A percentile compares a stretch with the other conserved stretches of the same genome.
These are phyloP conservation scores for Malus orientalis DNA, from an alignment of 306 rosid species.

Conservation along the genomic window DNA sequence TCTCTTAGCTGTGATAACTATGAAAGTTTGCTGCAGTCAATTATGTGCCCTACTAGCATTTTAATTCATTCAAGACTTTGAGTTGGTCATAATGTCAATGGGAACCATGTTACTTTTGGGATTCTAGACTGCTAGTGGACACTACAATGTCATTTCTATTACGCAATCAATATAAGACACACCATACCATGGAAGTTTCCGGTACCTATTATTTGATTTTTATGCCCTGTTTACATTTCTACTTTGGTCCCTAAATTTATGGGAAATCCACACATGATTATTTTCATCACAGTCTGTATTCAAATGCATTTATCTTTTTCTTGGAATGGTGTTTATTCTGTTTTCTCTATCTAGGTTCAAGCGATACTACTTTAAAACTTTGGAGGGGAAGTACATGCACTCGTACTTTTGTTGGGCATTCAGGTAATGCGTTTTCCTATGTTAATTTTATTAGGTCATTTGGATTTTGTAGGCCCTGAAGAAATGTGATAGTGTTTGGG, in stretches of 20 bases:
- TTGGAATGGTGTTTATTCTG: conserved; percentile 19
- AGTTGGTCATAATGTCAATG: not conserved
- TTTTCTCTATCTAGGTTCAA: conserved; percentile 54
- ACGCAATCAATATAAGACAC: not conserved
- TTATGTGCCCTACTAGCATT: not conserved
- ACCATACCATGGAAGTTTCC: not conserved
- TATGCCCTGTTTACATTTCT: not conserved
- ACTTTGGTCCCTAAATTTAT: not conserved
- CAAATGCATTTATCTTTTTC: not conserved
- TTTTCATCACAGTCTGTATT: not conserved
- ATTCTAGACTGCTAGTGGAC: not conserved
- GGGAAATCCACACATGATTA: no score
- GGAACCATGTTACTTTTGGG: not conserved
- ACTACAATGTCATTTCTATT: not conserved
- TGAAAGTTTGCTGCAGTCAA: not conserved
- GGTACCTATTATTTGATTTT: not conserved
- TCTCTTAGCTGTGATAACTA: not conserved
- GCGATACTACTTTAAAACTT: conserved; percentile 74
- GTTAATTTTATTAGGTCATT: not conserved
- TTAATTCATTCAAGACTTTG: not conserved
- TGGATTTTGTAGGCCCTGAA: not conserved
- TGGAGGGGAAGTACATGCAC: conserved; percentile 82
- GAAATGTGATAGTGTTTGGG: not conserved
- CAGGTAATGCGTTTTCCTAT: conserved; percentile 34
- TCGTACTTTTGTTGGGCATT: conserved; percentile 75